These are phyloP conservation scores for Naganishia sp. DNA, from an alignment of 1,284 basidiomycete genomes.

Conservation along the genomic window DNA sequence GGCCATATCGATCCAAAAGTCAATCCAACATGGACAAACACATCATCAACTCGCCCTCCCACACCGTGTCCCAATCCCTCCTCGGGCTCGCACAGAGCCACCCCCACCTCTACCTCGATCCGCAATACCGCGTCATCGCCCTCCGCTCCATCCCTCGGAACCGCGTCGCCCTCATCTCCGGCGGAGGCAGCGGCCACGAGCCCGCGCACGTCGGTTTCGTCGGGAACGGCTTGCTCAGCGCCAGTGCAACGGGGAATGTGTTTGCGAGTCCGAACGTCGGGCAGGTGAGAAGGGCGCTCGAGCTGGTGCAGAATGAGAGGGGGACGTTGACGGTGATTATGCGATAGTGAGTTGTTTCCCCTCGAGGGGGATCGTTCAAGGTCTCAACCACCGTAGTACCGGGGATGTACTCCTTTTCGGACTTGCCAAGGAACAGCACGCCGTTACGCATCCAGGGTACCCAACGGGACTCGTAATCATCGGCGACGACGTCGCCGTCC, in stretches of 20 bases:
- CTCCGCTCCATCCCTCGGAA: not conserved
- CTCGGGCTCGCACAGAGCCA: conserved; percentile 69
- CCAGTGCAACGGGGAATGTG: conserved; percentile 81
- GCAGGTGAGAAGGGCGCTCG: conserved; percentile 76
- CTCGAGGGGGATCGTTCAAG: not conserved
- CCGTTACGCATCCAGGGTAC: conserved; percentile 68
- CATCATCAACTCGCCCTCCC: conserved; percentile 67
- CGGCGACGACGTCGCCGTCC: conserved; percentile 88
- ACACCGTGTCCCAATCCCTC: conserved; percentile 73
- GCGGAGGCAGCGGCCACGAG: conserved; percentile 89
- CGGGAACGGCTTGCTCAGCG: conserved; percentile 78
- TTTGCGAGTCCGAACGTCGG: conserved; percentile 84
- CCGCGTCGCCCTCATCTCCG: conserved; percentile 75
- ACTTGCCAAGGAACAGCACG: conserved; percentile 75
- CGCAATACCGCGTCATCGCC: conserved; percentile 38
- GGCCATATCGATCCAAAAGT: not conserved
- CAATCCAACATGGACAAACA: conserved; percentile 59
- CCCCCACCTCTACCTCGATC: conserved; percentile 67
- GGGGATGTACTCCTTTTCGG: conserved; percentile 92
- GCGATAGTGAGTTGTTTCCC: conserved; percentile 29
- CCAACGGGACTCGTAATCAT: conserved; percentile 79
- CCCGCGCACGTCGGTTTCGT: conserved; percentile 78
- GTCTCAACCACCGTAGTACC: conserved; percentile 54
- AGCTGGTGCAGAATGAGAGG: conserved; percentile 59
- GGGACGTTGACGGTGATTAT: conserved; percentile 32